Evolutionary conservation across 805 yeast species (phyloP), one percentile per base, ranked within the genome.

Genomic region (Lachancea mirantina): DNA sequence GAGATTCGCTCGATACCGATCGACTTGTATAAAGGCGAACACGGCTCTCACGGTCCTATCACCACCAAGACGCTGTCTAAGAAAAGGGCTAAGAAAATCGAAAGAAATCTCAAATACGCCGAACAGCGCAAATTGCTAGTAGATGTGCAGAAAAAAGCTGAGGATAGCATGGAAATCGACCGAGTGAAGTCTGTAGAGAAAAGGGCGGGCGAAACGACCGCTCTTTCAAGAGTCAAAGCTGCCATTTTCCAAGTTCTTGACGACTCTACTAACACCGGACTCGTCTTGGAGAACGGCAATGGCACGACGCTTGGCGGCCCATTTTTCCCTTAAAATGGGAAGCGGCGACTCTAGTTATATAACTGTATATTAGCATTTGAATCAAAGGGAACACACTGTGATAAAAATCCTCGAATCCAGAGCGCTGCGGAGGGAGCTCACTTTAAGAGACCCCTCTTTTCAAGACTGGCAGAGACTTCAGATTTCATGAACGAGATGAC

Each of bases 251-350:
- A 72, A 2, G 78, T 76, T n/a, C 67, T 80, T 23, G 83, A 75
- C 35, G 82, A 76, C 50, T 61, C 65, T 19, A 64, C 72, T 4
- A 56, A 68, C 23, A 64, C 64, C 20, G 67, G 68, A 13, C 59
- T 74, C 38, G 59, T 64, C 19, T 55, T 67, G 28, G 56, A 63
- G 17, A 57, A 66, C 16, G 83, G 84, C 23, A 74, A 76, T 51
- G 95, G 95, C 37, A 87, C 96, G 20, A 80, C 94, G 8, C 60
- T 87, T 43, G 96, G 95, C 25, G 76, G 79, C 19, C 87, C 85
- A 57, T 68, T 41, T 55, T 76, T 66, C 63, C 69, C 59, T 38
- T 61, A 41, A 39, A 26, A 13, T 13, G 30, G 16, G 23, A 14
- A 8, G 13, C 18, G 15, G 16, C 16, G 5, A 22, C 14, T 27